Conservation (phyloP, 371 early-diverging fungal genomes). For the Haplosporangium sp. region DNA sequence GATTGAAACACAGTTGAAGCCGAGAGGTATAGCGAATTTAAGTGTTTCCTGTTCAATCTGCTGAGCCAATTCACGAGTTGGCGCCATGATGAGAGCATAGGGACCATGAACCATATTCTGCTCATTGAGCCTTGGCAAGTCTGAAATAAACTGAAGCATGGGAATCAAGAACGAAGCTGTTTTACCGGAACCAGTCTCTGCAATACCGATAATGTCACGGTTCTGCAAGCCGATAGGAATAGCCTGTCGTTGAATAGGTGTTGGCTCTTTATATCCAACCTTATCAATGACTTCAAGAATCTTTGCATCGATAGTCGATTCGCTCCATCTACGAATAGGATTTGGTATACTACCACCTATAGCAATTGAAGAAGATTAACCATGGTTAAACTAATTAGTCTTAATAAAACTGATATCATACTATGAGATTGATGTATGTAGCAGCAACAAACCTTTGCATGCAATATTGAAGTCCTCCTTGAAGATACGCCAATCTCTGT, state of each 20-base stretch:
- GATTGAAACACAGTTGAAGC: slow-evolving; percentile 88
- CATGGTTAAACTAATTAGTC: not conserved
- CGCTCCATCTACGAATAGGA: slow-evolving; percentile 94
- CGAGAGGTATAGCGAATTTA: slow-evolving; percentile 88
- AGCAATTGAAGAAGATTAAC: not conserved
- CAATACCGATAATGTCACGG: slow-evolving; percentile 97
- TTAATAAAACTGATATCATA: not conserved
- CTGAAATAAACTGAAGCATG: slow-evolving; percentile 89
- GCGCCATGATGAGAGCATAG: slow-evolving; percentile 93
- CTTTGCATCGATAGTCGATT: slow-evolving; percentile 77
- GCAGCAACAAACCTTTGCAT: slow-evolving; percentile 77
- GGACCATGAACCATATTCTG: slow-evolving; percentile 88
- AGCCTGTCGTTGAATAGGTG: slow-evolving; percentile 98
- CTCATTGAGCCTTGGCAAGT: slow-evolving; percentile 80
- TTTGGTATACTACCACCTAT: slow-evolving; percentile 87
- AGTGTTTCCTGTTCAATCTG: slow-evolving; percentile 93
- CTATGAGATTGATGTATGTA: not conserved
- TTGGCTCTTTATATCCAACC: slow-evolving; percentile 94
- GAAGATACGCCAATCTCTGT: slow-evolving; percentile 99
- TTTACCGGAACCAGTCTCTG: slow-evolving; percentile 99
- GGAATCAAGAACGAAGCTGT: slow-evolving; percentile 98
- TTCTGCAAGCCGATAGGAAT: slow-evolving; percentile 94
- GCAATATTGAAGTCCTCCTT: slow-evolving; percentile 97
- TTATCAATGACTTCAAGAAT: slow-evolving; percentile 79
- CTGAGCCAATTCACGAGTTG: slow-evolving; percentile 96